Base-by-base conservation (phyloP, 2,329 filamentous ascomycete genomes). In the Colletotrichum lupini region DNA sequence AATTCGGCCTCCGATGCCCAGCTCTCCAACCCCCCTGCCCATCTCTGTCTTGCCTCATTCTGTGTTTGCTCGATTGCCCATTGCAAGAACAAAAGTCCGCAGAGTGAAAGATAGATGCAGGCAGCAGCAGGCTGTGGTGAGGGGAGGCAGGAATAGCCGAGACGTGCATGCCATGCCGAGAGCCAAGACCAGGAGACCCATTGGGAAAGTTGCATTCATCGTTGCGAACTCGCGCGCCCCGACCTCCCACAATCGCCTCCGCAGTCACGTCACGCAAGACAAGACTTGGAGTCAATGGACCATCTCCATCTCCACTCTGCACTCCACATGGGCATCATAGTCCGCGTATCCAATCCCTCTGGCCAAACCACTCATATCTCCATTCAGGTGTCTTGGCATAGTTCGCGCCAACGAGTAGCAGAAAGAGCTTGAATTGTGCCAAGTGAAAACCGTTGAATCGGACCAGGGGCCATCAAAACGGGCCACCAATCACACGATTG, bases 361-460 rank as follows among this genome's bases (percentile, higher is more conserved):
- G 26, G 26, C 9, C 16, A 19, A 28, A 30, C 28, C 28, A 30
- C 22, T 26, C 46, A 12, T 42, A 32, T 28, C 24, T 26, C 35
- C 42, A 26, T 55, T 5, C 11, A 42, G 55, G 46, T 14, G 63
- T 26, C 70, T 73, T 73, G 70, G 70, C 70, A 32, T 24, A 26
- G n/a, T n/a, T n/a, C n/a, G 46, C 11, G 42, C 35, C 49, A 42
- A 46, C 70, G 66, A 72, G 70, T 69, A 64, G 66, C 42, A 55
- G 35, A 32, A 49, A 46, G 59, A 69, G 66, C 69, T 69, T 69
- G 59, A 63, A 65, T 52, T 65, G 60, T 49, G 67, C 70, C 70
- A 73, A 64, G 35, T 8, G 26, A 52, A 63, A 53, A 49, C 49
- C 67, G 55, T 61, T 70, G 55, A 70, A 57, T 28, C 19, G n/a